phyloP scores from a whole-genome alignment of 352 stramenopile genomes.

The Pythium scleroteichum region DNA sequence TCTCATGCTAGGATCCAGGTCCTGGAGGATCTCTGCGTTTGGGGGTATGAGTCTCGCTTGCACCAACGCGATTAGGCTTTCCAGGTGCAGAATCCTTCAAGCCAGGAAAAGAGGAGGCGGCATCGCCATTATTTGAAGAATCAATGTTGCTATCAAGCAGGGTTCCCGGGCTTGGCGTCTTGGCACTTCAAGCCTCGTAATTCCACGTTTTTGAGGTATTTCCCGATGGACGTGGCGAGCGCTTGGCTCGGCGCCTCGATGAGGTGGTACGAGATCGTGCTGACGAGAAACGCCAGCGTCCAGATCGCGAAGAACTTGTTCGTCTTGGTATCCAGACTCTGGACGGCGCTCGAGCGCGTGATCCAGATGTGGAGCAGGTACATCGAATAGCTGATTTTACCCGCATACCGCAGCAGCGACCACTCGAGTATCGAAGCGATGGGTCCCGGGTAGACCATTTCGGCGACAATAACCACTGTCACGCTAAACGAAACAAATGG shows the following conservation, averaged over 20 bases:
- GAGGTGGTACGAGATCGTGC: conserved; percentile 37
- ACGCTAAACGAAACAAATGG: conserved; percentile 40
- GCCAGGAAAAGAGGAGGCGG: no score
- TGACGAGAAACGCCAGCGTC: conserved; percentile 32
- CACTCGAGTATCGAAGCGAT: conserved; percentile 43
- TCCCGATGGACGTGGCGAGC: conserved; percentile 7
- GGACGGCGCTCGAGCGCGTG: conserved; percentile 28
- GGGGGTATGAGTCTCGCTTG: no score
- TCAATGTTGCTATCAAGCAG: no score
- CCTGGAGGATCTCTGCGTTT: no score
- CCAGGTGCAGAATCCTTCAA: no score
- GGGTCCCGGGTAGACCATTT: conserved; percentile 39
- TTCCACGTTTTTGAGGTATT: conserved; percentile 2
- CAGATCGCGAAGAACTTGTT: conserved; percentile 39
- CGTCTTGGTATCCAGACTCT: conserved; percentile 32
- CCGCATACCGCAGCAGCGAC: conserved; percentile 41
- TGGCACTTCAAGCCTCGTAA: neutral
- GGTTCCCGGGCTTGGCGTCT: no score
- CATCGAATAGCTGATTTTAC: conserved; percentile 52
- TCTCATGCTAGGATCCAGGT: no score
- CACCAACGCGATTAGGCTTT: no score
- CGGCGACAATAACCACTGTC: conserved; percentile 34
- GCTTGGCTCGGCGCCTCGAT: conserved; percentile 31
- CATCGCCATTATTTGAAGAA: no score
- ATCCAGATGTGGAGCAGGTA: conserved; percentile 53